phyloP scores from a whole-genome alignment of 768 basidiomycete genomes.

The Lactarius tabidus region DNA sequence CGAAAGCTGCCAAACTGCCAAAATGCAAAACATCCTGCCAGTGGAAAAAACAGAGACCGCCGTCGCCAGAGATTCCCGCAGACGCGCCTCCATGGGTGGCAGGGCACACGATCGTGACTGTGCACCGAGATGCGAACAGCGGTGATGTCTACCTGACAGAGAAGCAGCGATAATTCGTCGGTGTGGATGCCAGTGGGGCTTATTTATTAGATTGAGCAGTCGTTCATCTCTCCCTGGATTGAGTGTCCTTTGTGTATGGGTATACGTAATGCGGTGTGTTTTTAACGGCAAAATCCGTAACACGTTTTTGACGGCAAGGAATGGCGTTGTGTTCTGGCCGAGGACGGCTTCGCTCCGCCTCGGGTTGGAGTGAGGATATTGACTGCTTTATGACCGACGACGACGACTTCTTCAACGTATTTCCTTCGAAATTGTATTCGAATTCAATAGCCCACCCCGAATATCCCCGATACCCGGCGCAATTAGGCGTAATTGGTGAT shows the following conservation, averaged over 20 bases:
- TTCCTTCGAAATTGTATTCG: background rate
- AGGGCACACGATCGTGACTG: constrained; percentile 17
- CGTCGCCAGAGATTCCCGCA: constrained; percentile 12
- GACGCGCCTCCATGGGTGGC: constrained; percentile 23
- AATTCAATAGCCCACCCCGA: background rate
- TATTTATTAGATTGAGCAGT: background rate
- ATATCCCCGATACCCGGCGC: background rate
- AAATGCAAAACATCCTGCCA: constrained; percentile 14
- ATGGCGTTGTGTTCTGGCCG: too few relatives aligned
- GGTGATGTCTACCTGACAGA: constrained; percentile 19
- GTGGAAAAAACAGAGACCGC: background rate
- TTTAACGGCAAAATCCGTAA: background rate
- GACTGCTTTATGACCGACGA: background rate
- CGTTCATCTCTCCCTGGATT: too few relatives aligned
- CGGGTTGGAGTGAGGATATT: background rate
- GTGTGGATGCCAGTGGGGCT: background rate
- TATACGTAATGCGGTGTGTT: background rate
- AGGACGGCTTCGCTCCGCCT: background rate
- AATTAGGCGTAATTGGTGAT: background rate
- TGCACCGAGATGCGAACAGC: constrained; percentile 1
- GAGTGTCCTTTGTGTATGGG: too few relatives aligned
- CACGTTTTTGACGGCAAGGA: background rate
- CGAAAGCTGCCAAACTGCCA: constrained; percentile 1
- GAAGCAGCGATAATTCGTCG: constrained; percentile 4
- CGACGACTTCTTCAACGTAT: background rate